phyloP scores from a whole-genome alignment of 352 stramenopile genomes.

The Globisporangium nunn region DNA sequence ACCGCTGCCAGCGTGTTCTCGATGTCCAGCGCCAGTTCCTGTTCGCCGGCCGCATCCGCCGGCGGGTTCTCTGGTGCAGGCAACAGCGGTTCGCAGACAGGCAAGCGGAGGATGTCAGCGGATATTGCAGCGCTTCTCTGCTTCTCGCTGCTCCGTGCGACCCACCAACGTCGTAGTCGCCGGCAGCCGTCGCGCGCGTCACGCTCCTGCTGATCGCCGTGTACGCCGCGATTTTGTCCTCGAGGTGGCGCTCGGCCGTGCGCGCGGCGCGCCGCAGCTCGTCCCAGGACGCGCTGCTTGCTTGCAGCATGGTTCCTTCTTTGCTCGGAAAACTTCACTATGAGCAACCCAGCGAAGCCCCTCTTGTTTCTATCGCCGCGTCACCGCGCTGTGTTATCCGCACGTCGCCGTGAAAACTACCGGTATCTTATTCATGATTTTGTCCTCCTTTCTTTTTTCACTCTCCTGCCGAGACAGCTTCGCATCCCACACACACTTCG shows the following conservation, averaged over 20 bases:
- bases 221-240: conserved; percentile 78
- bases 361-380: too few relatives aligned
- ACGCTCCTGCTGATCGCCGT: conserved; percentile 48
- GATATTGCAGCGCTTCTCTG: too few relatives aligned
- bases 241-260: conserved; percentile 63
- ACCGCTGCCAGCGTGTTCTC: conserved; percentile 65
- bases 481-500: not conserved
- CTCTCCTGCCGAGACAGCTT: too few relatives aligned
- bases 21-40: conserved; percentile 64
- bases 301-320: conserved; percentile 27
- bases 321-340: too few relatives aligned
- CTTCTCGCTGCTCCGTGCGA: not conserved
- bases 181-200: conserved; percentile 15
- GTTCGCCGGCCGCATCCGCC: conserved; percentile 45
- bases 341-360: too few relatives aligned
- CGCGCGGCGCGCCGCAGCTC: conserved; percentile 63
- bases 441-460: too few relatives aligned
- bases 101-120: too few relatives aligned
- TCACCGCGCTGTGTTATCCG: too few relatives aligned
- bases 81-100: not conserved
- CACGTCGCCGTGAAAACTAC: too few relatives aligned
- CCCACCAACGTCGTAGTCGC: conserved; percentile 61
- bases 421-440: too few relatives aligned
- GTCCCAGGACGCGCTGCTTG: conserved; percentile 53
- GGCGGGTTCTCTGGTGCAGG: conserved; percentile 51